These are phyloP conservation scores for Fomitopsis pulvina DNA, from an alignment of 768 basidiomycete genomes.

Conservation along the genomic window DNA sequence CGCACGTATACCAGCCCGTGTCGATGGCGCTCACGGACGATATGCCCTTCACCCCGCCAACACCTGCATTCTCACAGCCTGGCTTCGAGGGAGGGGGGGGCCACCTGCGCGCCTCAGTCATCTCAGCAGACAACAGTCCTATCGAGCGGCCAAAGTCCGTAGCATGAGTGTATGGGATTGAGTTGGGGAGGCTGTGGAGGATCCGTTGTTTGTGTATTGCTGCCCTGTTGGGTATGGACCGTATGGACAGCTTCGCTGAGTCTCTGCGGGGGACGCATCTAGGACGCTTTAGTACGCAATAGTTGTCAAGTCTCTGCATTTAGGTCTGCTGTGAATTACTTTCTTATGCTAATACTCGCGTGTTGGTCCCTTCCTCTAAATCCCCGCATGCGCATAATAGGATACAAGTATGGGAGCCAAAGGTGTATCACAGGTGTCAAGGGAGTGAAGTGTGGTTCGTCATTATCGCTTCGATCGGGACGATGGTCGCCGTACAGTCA, in stretches of 20 bases:
- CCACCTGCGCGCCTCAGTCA: constrained; percentile 9
- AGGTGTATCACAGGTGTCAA: too few relatives aligned
- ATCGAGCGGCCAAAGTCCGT: constrained; percentile 38
- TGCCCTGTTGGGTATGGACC: constrained; percentile 1
- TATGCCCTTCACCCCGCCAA: constrained; percentile 28
- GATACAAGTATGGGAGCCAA: too few relatives aligned
- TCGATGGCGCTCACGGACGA: constrained; percentile 43
- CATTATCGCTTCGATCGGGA: neutral
- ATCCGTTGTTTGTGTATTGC: neutral
- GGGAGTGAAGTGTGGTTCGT: too few relatives aligned
- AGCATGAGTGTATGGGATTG: constrained; percentile 21
- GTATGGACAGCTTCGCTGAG: neutral
- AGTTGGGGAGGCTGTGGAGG: neutral
- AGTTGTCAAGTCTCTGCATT: too few relatives aligned
- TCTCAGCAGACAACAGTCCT: neutral
- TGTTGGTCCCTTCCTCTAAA: neutral
- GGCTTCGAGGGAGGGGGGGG: constrained; percentile 12
- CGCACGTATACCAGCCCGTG: constrained; percentile 65
- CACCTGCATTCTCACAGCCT: constrained; percentile 25
- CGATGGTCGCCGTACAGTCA: neutral
- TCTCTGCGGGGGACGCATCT: neutral
- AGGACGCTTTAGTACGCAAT: neutral
- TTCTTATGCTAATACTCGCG: neutral
- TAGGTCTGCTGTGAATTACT: neutral
- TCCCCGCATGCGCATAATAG: neutral